Evolutionary conservation across 768 basidiomycete species (phyloP), one percentile per base, ranked within the genome.

Genomic region (Lyophyllum semitale): DNA sequence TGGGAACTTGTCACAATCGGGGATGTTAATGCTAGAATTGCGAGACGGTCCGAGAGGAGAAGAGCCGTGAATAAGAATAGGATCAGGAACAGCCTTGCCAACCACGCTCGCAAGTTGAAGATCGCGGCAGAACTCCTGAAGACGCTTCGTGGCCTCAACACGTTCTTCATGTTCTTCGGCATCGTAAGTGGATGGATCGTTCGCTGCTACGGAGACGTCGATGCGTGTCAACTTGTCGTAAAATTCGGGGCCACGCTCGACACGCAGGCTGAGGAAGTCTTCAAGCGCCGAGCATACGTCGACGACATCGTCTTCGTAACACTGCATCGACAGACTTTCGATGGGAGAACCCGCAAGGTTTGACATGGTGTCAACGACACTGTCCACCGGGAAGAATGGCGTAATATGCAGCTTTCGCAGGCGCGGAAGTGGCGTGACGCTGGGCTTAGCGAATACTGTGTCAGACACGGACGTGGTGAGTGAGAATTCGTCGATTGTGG

Each of bases 281-380:
- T 81, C 78, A 20, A 87, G 71, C 2, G 81, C 81, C 4, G 71
- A 62, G 63, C 84, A 85, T 26, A 82, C 74, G 57, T 87, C 85
- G n/a, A 80, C 77, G 9, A 84, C 78, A 60, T 86, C 84, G 58
- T 85, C 84, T 53, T 80, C 80, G 66, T 80, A 84, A 69, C 84
- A 85, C 57, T 83, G 78, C 48, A 85, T 72, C 8, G 80, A 80
- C 17, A 86, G 71, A 15, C 71, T 73, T 63, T 85, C 83, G 48
- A 87, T 81, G 22, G 84, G 85, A 0, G 81, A 83, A 3, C 77
- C 81, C 9, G 83, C 79, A 30, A 87, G 76, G 59, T 80, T 80
- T 11, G 81, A 66, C 62, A 85, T 77, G 3, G 84, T 85, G 60
- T 84, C 79, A 25, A 81, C 81, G 54, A 85, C 79, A 61, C 74